phyloP scores from a whole-genome alignment of 192 early-diverging fungal species.

The Coemansia furcata region DNA sequence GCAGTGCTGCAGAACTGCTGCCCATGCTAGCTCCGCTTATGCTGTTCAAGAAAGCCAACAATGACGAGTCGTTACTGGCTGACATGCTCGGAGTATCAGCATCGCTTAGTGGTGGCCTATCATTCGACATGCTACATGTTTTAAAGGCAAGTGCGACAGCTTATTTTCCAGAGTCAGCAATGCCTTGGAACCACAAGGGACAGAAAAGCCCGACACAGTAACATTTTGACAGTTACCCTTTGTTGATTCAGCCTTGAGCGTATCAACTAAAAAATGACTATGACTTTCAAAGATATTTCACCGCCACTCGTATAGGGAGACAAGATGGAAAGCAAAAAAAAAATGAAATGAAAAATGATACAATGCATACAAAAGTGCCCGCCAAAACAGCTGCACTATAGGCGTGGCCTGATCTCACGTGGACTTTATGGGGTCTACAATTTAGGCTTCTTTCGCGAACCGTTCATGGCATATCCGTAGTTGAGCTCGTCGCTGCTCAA shows the following conservation, averaged over 20 bases:
- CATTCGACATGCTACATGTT: slow-evolving; percentile 28
- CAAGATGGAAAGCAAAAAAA: not conserved
- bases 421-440: not conserved
- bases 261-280: not conserved
- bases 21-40: slow-evolving; percentile 13
- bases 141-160: not conserved
- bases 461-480: not conserved
- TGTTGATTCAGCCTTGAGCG: not conserved
- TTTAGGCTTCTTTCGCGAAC: not conserved
- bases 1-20: not conserved
- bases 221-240: slow-evolving; percentile 6
- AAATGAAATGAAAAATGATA: not conserved
- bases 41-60: slow-evolving; percentile 10
- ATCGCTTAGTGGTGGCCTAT: not conserved
- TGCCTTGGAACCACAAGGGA: not conserved
- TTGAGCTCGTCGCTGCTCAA: slow-evolving; percentile 13
- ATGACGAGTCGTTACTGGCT: slow-evolving; percentile 9
- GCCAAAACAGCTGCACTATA: not conserved
- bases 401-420: not conserved
- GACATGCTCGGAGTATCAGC: slow-evolving; percentile 3
- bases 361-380: not conserved
- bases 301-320: not conserved
- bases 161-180: slow-evolving; percentile 5
- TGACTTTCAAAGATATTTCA: not conserved
- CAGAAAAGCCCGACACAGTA: not conserved